A percentile compares a stretch with the other conserved stretches of the same genome.
Conservation (phyloP, 2,329 filamentous ascomycete genomes). For the Trichophyton schoenleinii region DNA sequence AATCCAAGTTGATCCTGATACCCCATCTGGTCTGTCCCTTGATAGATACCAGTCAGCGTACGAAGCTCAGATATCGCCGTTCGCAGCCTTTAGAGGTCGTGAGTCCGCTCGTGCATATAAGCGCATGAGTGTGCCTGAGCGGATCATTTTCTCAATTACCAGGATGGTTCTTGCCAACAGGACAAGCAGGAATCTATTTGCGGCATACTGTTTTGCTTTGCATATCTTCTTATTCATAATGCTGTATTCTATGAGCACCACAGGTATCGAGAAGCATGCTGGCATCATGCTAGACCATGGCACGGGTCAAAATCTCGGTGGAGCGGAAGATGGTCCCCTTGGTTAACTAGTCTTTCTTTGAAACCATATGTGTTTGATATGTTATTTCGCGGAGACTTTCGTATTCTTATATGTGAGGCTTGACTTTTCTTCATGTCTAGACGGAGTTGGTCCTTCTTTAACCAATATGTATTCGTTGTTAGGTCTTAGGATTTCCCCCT, state of each 20-base stretch:
- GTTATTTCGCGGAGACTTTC: not conserved
- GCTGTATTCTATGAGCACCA: conserved; percentile 60
- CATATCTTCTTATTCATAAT: conserved; percentile 79
- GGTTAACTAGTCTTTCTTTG: not conserved
- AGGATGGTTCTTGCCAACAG: conserved; percentile 81
- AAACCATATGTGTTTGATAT: not conserved
- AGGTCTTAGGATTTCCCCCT: not conserved
- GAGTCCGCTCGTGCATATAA: conserved; percentile 85
- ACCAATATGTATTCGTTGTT: not conserved
- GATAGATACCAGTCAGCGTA: conserved; percentile 87
- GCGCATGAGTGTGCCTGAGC: conserved; percentile 82
- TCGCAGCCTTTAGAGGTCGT: conserved; percentile 87
- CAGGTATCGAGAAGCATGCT: conserved; percentile 6
- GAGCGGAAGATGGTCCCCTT: not conserved
- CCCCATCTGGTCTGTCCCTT: conserved; percentile 52
- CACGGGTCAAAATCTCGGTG: not conserved
- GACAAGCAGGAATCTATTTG: conserved; percentile 86
- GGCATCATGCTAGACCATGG: conserved; percentile 1
- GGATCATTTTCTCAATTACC: conserved; percentile 80
- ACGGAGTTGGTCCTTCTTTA: not conserved
- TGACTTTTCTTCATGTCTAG: not conserved
- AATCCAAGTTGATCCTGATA: conserved; percentile 48
- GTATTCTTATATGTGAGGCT: not conserved
- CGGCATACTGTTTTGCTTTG: conserved; percentile 75
- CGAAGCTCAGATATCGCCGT: conserved; percentile 89